Conservation (phyloP, 768 basidiomycete species). For the Serendipita indica region DNA sequence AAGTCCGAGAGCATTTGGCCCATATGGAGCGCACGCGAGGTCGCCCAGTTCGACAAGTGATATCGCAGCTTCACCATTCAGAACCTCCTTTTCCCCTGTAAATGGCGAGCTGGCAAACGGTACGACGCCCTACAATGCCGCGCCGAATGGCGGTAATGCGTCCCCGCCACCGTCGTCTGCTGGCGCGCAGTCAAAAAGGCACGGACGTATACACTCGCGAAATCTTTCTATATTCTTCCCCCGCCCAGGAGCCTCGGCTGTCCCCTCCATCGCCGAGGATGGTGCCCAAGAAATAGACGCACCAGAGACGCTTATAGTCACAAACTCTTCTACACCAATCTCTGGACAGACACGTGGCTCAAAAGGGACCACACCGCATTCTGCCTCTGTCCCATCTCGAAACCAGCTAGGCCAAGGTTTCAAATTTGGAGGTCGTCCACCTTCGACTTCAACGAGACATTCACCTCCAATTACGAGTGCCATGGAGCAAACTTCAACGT, state of each 20-base stretch:
- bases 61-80: background rate
- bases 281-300: conserved; percentile 39
- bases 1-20: background rate
- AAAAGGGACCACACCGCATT: conserved; percentile 13
- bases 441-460: background rate
- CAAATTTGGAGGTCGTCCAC: conserved; percentile 46
- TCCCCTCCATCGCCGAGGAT: conserved; percentile 54
- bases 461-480: background rate
- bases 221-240: conserved; percentile 91
- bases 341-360: conserved; percentile 19
- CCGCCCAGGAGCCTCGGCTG: conserved; percentile 44
- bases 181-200: conserved; percentile 24
- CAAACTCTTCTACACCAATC: conserved; percentile 30
- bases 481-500: background rate
- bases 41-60: background rate
- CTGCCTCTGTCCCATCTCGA: conserved; percentile 15
- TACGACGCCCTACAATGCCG: background rate
- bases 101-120: background rate
- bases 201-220: conserved; percentile 70
- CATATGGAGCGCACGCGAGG: background rate
- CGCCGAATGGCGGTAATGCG: background rate
- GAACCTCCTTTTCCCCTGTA: background rate
- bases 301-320: conserved; percentile 23
- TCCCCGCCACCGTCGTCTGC: background rate
- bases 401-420: conserved; percentile 37